Percentiles rank a stretch among this genome's conserved stretches.
Conservation (phyloP, 805 yeast species). For the Yarrowia deformans region DNA sequence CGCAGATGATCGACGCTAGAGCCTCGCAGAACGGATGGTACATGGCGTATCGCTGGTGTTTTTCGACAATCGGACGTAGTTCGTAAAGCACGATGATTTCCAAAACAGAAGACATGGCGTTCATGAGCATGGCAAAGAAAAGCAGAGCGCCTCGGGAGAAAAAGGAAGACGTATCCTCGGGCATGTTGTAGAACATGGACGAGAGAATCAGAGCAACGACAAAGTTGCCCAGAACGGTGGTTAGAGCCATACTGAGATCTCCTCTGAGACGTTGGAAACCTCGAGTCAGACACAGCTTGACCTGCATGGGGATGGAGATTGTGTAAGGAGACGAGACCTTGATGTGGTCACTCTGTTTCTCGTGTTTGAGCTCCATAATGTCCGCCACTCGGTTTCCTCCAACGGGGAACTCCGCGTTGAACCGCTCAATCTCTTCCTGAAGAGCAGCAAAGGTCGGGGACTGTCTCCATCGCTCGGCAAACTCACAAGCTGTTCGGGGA, state of each 20-base stretch:
- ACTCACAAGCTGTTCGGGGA: constrained; percentile 62
- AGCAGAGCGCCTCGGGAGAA: constrained; percentile 66
- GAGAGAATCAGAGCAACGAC: constrained; percentile 64
- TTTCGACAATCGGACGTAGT: constrained; percentile 63
- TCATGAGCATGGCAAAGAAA: constrained; percentile 61
- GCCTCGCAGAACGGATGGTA: constrained; percentile 73
- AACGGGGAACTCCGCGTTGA: constrained; percentile 43
- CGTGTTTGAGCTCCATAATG: constrained; percentile 48
- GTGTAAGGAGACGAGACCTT: constrained; percentile 54
- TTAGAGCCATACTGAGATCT: constrained; percentile 57
- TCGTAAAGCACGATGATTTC: constrained; percentile 56
- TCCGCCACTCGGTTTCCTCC: constrained; percentile 45
- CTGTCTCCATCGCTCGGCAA: constrained; percentile 58
- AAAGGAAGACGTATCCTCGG: constrained; percentile 59
- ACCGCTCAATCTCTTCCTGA: constrained; percentile 56
- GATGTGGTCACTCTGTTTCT: constrained; percentile 48
- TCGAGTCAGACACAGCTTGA: constrained; percentile 57
- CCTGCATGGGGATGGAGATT: constrained; percentile 55
- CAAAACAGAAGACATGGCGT: constrained; percentile 56
- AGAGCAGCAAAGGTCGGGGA: constrained; percentile 55
- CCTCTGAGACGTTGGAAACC: constrained; percentile 62
- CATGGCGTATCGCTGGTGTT: constrained; percentile 64
- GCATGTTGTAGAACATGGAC: constrained; percentile 62
- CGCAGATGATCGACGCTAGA: constrained; percentile 65
- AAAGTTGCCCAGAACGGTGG: constrained; percentile 56